Evolutionary conservation across 345 rosid genomes (phyloP).

Genomic region (Aurinia saxatilis): DNA sequence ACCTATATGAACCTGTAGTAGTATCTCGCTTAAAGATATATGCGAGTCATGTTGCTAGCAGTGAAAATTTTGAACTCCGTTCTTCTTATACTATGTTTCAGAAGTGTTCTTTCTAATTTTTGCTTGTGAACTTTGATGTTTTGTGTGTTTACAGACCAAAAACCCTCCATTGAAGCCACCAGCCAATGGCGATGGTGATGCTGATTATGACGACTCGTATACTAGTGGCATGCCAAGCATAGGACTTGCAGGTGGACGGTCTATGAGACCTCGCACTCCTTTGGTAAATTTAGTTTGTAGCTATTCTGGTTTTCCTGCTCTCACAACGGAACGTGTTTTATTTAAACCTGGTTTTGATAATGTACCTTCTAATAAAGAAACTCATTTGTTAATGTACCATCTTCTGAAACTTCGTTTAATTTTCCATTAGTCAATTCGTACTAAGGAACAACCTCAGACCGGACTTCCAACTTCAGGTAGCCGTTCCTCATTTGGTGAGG

Average conservation of each 20-base stretch:
- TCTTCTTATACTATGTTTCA: not conserved
- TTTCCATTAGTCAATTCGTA: conserved; percentile 52
- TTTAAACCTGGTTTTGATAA: not conserved
- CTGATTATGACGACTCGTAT: conserved; percentile 25
- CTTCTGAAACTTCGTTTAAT: conserved; percentile 12
- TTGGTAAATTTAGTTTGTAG: conserved; percentile 31
- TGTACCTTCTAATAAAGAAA: not conserved
- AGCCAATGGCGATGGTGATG: conserved; percentile 30
- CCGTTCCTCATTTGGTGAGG: conserved; percentile 28
- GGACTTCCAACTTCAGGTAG: conserved; percentile 36
- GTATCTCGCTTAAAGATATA: not conserved
- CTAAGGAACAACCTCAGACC: conserved; percentile 46
- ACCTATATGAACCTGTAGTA: not conserved
- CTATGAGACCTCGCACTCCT: conserved; percentile 38
- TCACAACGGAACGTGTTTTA: not conserved
- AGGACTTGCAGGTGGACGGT: conserved; percentile 49
- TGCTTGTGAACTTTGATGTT: not conserved
- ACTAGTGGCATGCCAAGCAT: conserved; percentile 32
- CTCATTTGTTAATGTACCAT: too few relatives aligned
- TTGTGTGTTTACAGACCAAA: conserved; percentile 23
- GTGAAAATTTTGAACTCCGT: not conserved
- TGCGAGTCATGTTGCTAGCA: not conserved
- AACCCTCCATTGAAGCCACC: conserved; percentile 30
- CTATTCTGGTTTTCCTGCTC: not conserved
- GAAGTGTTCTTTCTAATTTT: not conserved